These are phyloP conservation scores for Neurospora intermedia DNA, from an alignment of 495 filamentous ascomycete species.

Conservation along the genomic window DNA sequence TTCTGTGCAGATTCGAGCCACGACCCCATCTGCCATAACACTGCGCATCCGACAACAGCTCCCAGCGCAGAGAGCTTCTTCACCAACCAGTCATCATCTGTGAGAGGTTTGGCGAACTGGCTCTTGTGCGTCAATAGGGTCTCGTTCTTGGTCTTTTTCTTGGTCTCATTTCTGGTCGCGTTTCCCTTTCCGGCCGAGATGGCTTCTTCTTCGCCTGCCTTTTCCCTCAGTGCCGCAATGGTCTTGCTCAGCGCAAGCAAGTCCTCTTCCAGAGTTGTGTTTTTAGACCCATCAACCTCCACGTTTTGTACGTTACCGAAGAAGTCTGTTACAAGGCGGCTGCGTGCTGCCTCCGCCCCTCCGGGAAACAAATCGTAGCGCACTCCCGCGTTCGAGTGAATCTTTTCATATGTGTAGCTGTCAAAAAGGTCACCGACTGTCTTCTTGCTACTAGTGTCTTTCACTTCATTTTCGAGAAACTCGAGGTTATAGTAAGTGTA, in stretches of 20 bases:
- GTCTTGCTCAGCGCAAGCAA: constrained; percentile 51
- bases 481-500: constrained; percentile 99
- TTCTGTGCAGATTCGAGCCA: constrained; percentile 27
- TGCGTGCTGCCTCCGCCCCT: constrained; percentile 58
- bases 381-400: constrained; percentile 85
- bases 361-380: constrained; percentile 87
- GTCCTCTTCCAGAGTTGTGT: constrained; percentile 60
- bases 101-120: constrained; percentile 49
- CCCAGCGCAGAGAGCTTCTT: constrained; percentile 58
- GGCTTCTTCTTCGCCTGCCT: constrained; percentile 34
- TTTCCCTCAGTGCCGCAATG: constrained; percentile 48
- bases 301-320: constrained; percentile 98
- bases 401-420: constrained; percentile 87
- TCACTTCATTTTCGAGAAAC: constrained; percentile 85
- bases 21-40: constrained; percentile 57
- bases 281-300: constrained; percentile 58
- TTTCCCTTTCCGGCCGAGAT: constrained; percentile 17
- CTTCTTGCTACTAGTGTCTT: constrained; percentile 68
- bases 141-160: constrained; percentile 22
- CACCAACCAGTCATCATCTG: constrained; percentile 55
- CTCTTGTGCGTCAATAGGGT: constrained; percentile 21
- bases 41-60: constrained; percentile 53
- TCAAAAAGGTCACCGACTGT: constrained; percentile 91
- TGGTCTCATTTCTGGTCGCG: constrained; percentile 20
- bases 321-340: constrained; percentile 82